Evolutionary conservation across 2,329 filamentous ascomycete genomes (phyloP).

Genomic region (Stachybotrys elegans): DNA sequence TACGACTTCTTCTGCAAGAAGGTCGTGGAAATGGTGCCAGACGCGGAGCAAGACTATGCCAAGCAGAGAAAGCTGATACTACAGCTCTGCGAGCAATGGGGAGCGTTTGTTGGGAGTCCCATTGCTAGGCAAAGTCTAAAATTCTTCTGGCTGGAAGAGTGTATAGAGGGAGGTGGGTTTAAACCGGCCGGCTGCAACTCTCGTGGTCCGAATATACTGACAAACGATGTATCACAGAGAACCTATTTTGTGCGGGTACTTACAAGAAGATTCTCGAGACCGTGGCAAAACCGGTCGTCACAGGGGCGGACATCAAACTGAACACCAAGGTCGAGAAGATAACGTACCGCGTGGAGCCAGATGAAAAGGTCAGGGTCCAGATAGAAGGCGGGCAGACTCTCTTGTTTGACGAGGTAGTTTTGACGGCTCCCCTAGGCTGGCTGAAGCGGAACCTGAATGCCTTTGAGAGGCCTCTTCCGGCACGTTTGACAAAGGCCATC

Average conservation of each 20-base stretch:
- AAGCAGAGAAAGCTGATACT: conserved; percentile 38
- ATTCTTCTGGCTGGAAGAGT: conserved; percentile 76
- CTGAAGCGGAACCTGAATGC: conserved; percentile 53
- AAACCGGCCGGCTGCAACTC: neutral
- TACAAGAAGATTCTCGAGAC: conserved; percentile 53
- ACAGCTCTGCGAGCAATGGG: conserved; percentile 61
- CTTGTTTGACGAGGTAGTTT: conserved; percentile 62
- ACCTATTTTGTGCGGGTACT: conserved; percentile 55
- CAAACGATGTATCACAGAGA: conserved; percentile 36
- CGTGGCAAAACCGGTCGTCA: conserved; percentile 52
- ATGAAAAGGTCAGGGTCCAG: conserved; percentile 35
- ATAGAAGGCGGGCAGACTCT: conserved; percentile 38
- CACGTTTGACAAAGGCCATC: conserved; percentile 55
- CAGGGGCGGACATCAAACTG: conserved; percentile 49
- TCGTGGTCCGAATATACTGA: neutral
- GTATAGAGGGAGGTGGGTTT: conserved; percentile 60
- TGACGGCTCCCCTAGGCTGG: conserved; percentile 66
- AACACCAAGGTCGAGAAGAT: conserved; percentile 43
- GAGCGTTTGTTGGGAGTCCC: conserved; percentile 63
- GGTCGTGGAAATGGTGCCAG: conserved; percentile 39
- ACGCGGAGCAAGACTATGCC: conserved; percentile 34
- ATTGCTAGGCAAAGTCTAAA: conserved; percentile 63
- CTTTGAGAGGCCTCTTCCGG: conserved; percentile 57
- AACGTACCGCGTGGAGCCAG: conserved; percentile 16
- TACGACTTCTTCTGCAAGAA: conserved; percentile 47